A percentile compares a stretch with the other conserved stretches of the same genome.
These are phyloP conservation scores for Neoboletus subvelutipes DNA, from an alignment of 768 basidiomycete genomes.

Conservation along the genomic window DNA sequence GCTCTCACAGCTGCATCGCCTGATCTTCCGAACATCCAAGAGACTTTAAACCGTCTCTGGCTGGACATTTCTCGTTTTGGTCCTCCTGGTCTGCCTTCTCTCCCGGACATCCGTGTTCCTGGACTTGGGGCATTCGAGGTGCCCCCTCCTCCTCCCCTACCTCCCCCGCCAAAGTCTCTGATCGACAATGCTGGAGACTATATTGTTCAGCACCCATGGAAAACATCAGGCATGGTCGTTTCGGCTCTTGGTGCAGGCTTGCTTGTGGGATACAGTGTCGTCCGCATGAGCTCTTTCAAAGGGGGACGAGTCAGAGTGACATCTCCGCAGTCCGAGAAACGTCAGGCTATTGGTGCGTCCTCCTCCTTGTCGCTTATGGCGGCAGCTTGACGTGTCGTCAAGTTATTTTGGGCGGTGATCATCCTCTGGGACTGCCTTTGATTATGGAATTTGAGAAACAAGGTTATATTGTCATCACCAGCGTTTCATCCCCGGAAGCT, in stretches of 20 bases:
- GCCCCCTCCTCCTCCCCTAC: conserved; percentile 61
- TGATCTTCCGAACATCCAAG: conserved; percentile 62
- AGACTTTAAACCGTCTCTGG: conserved; percentile 70
- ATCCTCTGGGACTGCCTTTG: conserved; percentile 66
- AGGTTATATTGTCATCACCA: conserved; percentile 82
- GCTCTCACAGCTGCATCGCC: conserved; percentile 56
- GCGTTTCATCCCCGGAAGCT: conserved; percentile 69
- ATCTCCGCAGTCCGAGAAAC: conserved; percentile 38
- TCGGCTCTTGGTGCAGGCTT: conserved; percentile 63
- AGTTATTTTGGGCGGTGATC: conserved; percentile 85
- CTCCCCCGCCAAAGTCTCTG: conserved; percentile 48
- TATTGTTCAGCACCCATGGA: conserved; percentile 61
- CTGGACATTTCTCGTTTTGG: conserved; percentile 80
- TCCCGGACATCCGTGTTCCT: conserved; percentile 58
- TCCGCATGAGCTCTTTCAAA: conserved; percentile 23
- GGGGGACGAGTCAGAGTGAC: conserved; percentile 25
- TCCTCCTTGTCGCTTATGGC: not conserved
- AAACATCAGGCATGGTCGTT: conserved; percentile 50
- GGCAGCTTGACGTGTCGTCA: conserved; percentile 3
- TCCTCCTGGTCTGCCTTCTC: conserved; percentile 45
- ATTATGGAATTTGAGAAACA: conserved; percentile 72
- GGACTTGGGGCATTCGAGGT: conserved; percentile 72
- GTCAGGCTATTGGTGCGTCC: conserved; percentile 45
- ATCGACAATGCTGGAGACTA: conserved; percentile 50
- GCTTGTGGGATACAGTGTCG: conserved; percentile 52